Percentiles rank a stretch among this genome's conserved stretches.
These are phyloP conservation scores for Leucocoprinus sp. DNA, from an alignment of 768 basidiomycete genomes.

Conservation along the genomic window DNA sequence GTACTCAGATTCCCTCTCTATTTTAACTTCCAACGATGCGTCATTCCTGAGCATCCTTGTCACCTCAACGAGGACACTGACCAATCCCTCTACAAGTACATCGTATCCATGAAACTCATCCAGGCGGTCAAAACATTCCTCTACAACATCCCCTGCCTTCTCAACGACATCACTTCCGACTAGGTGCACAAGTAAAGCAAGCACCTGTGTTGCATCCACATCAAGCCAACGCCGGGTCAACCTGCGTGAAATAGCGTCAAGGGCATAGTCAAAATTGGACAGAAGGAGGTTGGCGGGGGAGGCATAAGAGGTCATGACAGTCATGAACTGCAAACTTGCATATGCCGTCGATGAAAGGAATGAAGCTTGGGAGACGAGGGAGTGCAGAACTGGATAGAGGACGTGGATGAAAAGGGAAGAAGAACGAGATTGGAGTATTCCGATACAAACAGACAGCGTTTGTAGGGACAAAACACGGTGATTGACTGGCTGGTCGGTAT, in stretches of 20 bases:
- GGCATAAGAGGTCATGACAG: conserved; percentile 78
- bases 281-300: conserved; percentile 81
- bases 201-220: conserved; percentile 80
- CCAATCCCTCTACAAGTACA: conserved; percentile 73
- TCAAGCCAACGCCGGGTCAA: conserved; percentile 78
- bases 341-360: conserved; percentile 71
- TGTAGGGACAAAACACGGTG: conserved; percentile 68
- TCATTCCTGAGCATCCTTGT: conserved; percentile 60
- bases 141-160: conserved; percentile 88
- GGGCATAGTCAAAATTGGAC: conserved; percentile 93
- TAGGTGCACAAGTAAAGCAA: conserved; percentile 76
- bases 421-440: conserved; percentile 68
- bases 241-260: conserved; percentile 83
- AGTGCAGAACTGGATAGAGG: conserved; percentile 82
- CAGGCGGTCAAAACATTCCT: conserved; percentile 93
- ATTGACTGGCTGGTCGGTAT: conserved; percentile 47
- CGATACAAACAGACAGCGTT: conserved; percentile 59
- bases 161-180: conserved; percentile 84
- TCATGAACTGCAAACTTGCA: conserved; percentile 61
- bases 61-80: conserved; percentile 83
- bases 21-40: conserved; percentile 28
- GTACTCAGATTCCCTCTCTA: conserved; percentile 12
- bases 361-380: conserved; percentile 63
- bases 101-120: conserved; percentile 96
- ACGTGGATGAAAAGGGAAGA: conserved; percentile 65